Evolutionary conservation across 2,329 filamentous ascomycete species (phyloP).

Genomic region (Penicillium digitatum): DNA sequence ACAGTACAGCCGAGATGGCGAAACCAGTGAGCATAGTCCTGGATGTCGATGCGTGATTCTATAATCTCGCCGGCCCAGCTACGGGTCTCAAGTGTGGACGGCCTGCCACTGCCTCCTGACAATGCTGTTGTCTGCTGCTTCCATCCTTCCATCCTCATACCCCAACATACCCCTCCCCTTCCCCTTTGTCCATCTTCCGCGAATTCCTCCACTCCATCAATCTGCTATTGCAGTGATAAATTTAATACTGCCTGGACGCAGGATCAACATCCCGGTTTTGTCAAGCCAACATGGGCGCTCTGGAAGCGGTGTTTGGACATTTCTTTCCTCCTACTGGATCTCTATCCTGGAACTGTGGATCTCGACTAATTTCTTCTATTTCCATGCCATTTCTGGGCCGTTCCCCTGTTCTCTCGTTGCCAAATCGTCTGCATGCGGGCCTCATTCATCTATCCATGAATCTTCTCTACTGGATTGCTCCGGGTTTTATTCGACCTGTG

Average conservation of each 20-base stretch:
- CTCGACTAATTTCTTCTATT: background rate
- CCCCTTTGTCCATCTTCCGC: background rate
- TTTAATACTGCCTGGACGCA: conserved; percentile 16
- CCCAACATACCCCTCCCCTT: background rate
- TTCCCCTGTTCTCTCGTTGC: background rate
- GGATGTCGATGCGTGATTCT: conserved; percentile 64
- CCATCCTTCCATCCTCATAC: background rate
- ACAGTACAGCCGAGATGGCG: conserved; percentile 48
- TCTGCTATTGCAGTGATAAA: conserved; percentile 6
- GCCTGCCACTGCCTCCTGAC: background rate
- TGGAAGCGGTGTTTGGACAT: conserved; percentile 18
- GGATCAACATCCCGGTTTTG: conserved; percentile 6
- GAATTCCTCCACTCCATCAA: background rate
- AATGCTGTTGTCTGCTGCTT: background rate
- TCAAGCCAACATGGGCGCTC: conserved; percentile 13
- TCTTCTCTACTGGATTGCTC: background rate
- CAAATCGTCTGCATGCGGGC: background rate
- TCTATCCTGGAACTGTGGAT: background rate
- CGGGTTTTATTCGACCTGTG: background rate
- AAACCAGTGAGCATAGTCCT: conserved; percentile 54
- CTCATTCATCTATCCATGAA: background rate
- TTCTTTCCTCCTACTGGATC: conserved; percentile 3
- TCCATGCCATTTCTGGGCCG: background rate
- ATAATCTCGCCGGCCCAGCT: conserved; percentile 29
- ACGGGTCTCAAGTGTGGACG: background rate